Conservation (phyloP, 2,329 filamentous ascomycete species). For the Fusarium transvaalense region DNA sequence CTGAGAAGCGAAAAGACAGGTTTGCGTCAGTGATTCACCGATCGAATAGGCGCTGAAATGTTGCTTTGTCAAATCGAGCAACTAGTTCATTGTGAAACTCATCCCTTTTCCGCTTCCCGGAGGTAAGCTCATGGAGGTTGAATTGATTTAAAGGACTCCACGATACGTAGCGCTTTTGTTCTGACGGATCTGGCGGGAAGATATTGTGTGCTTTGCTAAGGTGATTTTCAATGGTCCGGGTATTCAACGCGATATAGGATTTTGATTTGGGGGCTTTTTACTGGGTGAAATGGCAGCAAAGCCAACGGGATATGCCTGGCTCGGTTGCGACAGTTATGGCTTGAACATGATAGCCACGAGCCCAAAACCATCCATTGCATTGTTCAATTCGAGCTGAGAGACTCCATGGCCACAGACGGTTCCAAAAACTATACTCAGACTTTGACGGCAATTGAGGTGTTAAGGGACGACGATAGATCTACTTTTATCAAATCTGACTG, state of each 20-base stretch:
- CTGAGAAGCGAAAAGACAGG: not conserved
- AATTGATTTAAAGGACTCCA: not conserved
- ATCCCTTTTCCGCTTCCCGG: not conserved
- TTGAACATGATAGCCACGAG: not conserved
- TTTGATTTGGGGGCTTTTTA: not conserved
- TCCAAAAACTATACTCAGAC: not conserved
- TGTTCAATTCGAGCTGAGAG: not conserved
- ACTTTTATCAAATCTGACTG: not conserved
- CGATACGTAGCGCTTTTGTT: not conserved
- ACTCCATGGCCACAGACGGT: not conserved
- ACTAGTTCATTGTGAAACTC: not conserved
- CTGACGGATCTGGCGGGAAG: not conserved
- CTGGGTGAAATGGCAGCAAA: not conserved
- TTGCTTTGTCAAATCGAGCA: not conserved
- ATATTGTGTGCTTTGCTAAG: not conserved
- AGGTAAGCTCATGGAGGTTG: not conserved
- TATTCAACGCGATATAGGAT: not conserved
- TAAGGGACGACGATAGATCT: not conserved
- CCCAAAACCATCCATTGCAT: not conserved
- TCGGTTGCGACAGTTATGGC: not conserved
- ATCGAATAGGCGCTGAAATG: not conserved
- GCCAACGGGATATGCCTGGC: not conserved
- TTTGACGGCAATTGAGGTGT: not conserved
- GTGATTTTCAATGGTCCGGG: not conserved
- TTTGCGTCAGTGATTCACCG: not conserved